Evolutionary conservation across 2,329 filamentous ascomycete species (phyloP).

Genomic region (Cordyceps javanica): DNA sequence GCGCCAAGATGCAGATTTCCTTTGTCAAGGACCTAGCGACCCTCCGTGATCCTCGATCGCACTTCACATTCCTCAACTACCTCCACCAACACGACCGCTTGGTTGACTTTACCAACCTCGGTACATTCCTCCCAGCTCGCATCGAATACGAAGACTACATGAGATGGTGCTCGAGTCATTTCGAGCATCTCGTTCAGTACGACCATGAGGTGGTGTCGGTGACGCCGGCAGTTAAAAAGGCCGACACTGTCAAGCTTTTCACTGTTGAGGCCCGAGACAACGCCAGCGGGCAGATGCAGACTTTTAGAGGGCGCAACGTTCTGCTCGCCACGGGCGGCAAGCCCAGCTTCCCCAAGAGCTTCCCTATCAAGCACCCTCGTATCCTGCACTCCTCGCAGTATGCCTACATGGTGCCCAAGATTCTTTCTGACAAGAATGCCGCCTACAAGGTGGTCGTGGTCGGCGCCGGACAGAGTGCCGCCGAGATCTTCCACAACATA

Average conservation of each 20-base stretch:
- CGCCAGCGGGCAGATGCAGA: constrained; percentile 47
- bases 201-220: constrained; percentile 70
- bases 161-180: constrained; percentile 81
- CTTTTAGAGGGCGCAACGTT: constrained; percentile 59
- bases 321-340: constrained; percentile 52
- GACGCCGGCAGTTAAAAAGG: constrained; percentile 47
- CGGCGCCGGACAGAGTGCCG: constrained; percentile 85
- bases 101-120: constrained; percentile 83
- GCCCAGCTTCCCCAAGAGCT: constrained; percentile 62
- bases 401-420: constrained; percentile 53
- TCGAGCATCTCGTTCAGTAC: constrained; percentile 68
- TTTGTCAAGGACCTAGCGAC: constrained; percentile 96
- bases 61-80: constrained; percentile 96
- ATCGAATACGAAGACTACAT: constrained; percentile 95
- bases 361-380: constrained; percentile 63
- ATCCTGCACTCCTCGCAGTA: constrained; percentile 90
- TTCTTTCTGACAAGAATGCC: constrained; percentile 49
- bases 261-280: constrained; percentile 59
- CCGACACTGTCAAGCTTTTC: constrained; percentile 56
- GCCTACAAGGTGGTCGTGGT: constrained; percentile 76
- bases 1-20: constrained; percentile 94
- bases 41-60: constrained; percentile 76
- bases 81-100: constrained; percentile 75
- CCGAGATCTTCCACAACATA: constrained; percentile 91
- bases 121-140: constrained; percentile 80